Conservation (phyloP, 176 grass and related monocot genomes). For the Lolium rigidum region DNA sequence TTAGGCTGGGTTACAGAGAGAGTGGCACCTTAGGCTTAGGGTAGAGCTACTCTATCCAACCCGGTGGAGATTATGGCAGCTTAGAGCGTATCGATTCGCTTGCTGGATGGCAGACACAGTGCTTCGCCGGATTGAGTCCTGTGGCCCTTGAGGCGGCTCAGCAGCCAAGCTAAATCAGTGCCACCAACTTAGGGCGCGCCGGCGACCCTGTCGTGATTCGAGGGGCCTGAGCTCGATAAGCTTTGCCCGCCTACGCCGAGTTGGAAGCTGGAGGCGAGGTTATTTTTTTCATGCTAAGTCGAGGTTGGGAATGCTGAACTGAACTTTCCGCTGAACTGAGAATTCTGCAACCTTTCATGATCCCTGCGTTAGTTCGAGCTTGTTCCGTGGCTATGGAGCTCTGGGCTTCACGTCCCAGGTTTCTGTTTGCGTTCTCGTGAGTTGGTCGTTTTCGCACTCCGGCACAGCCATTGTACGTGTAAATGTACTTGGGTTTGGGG, state of each 20-base stretch:
- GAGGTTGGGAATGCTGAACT: too few relatives aligned
- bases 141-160: slow-evolving; percentile 6
- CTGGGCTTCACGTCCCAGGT: background rate
- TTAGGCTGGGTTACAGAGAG: background rate
- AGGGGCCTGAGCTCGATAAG: background rate
- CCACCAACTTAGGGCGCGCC: background rate
- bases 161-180: background rate
- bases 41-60: background rate
- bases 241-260: background rate
- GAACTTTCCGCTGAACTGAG: background rate
- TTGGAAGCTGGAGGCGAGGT: background rate
- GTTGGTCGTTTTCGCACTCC: background rate
- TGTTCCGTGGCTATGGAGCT: background rate
- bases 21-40: background rate
- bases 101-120: background rate
- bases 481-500: background rate
- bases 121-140: background rate
- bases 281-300: slow-evolving; percentile 10
- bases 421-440: background rate
- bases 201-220: background rate
- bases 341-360: background rate
- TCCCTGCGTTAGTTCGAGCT: background rate
- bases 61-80: background rate
- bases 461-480: background rate
- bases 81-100: background rate